Percentiles rank a stretch among this genome's conserved stretches.
phyloP scores from a whole-genome alignment of 2,329 filamentous ascomycete genomes.

The Periconia sp. region DNA sequence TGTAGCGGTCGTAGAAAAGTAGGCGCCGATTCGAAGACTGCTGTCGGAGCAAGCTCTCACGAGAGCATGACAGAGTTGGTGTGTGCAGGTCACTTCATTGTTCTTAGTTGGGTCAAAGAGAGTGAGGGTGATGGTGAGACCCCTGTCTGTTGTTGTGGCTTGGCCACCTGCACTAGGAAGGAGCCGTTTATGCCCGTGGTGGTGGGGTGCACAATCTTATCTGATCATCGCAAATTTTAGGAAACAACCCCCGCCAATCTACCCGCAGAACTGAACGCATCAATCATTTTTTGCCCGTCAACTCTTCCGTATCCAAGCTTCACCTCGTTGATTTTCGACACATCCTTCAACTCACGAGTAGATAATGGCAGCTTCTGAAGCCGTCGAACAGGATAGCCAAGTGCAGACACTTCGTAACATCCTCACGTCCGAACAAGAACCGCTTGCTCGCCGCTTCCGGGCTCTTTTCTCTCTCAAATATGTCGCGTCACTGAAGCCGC shows the following conservation, averaged over 20 bases:
- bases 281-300: neutral
- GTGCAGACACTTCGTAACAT: conserved; percentile 70
- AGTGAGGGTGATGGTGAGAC: neutral
- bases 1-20: neutral
- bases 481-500: conserved; percentile 69
- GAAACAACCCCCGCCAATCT: conserved; percentile 14
- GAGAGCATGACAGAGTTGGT: neutral
- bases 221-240: conserved; percentile 23
- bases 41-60: neutral
- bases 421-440: conserved; percentile 76
- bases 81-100: neutral
- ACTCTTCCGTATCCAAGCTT: neutral
- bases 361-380: conserved; percentile 30
- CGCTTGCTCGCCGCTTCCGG: conserved; percentile 87
- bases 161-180: neutral
- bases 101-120: neutral
- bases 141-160: conserved; percentile 1
- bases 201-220: conserved; percentile 22
- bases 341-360: neutral
- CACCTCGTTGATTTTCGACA: neutral
- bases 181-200: conserved; percentile 9
- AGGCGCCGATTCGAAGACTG: neutral
- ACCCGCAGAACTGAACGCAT: neutral
- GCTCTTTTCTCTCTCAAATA: conserved; percentile 98
- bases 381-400: conserved; percentile 42